These are phyloP conservation scores for Coemansia sp. DNA, from an alignment of 192 early-diverging fungal species.

Conservation along the genomic window DNA sequence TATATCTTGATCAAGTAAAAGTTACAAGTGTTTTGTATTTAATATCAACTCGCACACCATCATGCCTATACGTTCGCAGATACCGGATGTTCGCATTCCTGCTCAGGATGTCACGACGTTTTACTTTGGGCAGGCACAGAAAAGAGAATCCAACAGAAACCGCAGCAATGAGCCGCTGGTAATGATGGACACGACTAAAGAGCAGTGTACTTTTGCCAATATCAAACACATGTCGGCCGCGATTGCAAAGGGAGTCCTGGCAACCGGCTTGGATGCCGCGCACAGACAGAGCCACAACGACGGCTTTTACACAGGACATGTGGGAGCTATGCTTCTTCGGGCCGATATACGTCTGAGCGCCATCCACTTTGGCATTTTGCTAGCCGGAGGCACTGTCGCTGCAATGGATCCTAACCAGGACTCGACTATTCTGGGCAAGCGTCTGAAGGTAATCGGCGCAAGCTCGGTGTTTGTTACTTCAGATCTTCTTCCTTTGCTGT, in stretches of 20 bases:
- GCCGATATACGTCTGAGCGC: slow-evolving; percentile 17
- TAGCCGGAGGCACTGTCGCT: slow-evolving; percentile 33
- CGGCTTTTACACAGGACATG: not conserved
- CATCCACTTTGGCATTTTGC: slow-evolving; percentile 29
- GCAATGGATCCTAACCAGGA: slow-evolving; percentile 13
- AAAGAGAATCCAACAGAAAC: not conserved
- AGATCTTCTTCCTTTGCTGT: slow-evolving; percentile 17
- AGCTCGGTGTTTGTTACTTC: slow-evolving; percentile 25
- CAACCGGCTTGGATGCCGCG: slow-evolving; percentile 7
- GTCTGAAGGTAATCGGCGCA: slow-evolving; percentile 9
- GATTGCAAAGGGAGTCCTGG: slow-evolving; percentile 13
- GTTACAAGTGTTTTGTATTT: too few species aligned
- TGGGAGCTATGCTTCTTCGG: slow-evolving; percentile 17
- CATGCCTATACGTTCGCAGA: slow-evolving; percentile 40
- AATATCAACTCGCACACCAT: not conserved
- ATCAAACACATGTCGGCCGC: slow-evolving; percentile 17
- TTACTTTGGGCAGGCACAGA: slow-evolving; percentile 29
- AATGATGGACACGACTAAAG: slow-evolving; percentile 15
- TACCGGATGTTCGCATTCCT: slow-evolving; percentile 26
- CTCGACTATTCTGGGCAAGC: slow-evolving; percentile 1
- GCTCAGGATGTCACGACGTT: slow-evolving; percentile 26
- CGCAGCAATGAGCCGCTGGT: slow-evolving; percentile 13
- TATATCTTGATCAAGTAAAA: too few species aligned
- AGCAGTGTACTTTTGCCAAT: slow-evolving; percentile 18
- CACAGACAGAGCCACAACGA: not conserved